phyloP scores from a whole-genome alignment of 225 moss, liverwort and hornwort genomes.

The Asterella californica region DNA sequence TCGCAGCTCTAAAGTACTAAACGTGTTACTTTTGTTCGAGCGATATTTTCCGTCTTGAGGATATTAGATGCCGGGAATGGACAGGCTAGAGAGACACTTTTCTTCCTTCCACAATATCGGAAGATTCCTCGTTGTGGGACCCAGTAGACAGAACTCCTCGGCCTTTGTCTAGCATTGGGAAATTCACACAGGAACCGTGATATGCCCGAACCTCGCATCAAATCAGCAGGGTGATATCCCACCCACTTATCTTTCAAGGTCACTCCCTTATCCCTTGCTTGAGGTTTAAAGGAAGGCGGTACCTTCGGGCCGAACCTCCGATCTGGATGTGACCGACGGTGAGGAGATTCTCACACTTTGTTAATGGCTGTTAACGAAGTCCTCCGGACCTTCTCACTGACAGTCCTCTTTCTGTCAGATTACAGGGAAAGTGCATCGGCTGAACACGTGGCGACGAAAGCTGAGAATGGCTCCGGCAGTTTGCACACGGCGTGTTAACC shows the following conservation, averaged over 20 bases:
- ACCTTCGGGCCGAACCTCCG: not conserved
- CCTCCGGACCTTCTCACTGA: not conserved
- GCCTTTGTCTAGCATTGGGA: not conserved
- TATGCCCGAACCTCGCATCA: not conserved
- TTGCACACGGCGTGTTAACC: not conserved
- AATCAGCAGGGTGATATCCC: not conserved
- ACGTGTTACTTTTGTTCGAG: not conserved
- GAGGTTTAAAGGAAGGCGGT: not conserved
- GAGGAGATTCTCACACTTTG: not conserved
- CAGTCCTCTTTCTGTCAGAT: not conserved
- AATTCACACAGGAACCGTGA: not conserved
- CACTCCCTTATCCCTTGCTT: not conserved
- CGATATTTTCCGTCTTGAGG: not conserved
- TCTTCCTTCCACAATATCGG: not conserved
- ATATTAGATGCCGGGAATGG: not conserved
- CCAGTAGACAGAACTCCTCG: not conserved
- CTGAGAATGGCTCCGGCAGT: not conserved
- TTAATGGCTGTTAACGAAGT: not conserved
- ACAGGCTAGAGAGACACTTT: not conserved
- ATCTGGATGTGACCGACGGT: not conserved
- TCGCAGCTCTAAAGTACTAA: not conserved
- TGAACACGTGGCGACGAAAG: not conserved
- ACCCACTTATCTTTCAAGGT: slow-evolving; percentile 1
- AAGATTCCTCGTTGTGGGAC: not conserved
- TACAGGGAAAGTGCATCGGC: not conserved